phyloP scores from a whole-genome alignment of 2,329 filamentous ascomycete genomes.

The Fusarium musae region DNA sequence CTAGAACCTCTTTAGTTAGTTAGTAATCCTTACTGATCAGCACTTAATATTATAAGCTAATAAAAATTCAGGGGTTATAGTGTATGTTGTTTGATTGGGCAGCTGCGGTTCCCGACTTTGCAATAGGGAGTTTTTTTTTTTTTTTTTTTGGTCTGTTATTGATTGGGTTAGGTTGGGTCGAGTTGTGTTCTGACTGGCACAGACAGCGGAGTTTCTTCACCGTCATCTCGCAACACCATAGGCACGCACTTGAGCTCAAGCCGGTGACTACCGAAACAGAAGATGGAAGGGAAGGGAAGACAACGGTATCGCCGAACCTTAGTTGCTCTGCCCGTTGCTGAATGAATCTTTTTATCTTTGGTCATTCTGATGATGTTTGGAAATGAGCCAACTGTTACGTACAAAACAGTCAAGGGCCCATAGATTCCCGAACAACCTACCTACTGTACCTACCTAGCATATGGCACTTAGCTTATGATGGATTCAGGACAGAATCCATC shows the following conservation, averaged over 20 bases:
- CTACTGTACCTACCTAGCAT: too few relatives aligned
- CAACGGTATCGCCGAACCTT: slow-evolving; percentile 19
- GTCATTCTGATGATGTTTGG: slow-evolving; percentile 12
- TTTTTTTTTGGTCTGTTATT: slow-evolving; percentile 2
- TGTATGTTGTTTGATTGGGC: slow-evolving; percentile 35
- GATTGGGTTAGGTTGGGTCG: background rate
- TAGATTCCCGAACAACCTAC: background rate
- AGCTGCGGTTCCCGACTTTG: background rate
- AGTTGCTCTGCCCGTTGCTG: background rate
- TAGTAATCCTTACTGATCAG: too few relatives aligned
- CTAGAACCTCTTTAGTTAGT: too few relatives aligned
- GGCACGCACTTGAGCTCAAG: background rate
- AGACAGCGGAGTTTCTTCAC: slow-evolving; percentile 28
- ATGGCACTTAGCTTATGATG: background rate
- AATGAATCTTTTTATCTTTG: background rate
- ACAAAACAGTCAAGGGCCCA: slow-evolving; percentile 17
- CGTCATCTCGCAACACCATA: background rate
- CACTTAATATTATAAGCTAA: too few relatives aligned
- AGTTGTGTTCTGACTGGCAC: slow-evolving; percentile 13
- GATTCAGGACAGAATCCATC: background rate
- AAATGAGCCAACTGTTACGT: slow-evolving; percentile 39
- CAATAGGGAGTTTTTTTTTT: slow-evolving; percentile 3
- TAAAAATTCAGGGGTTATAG: too few relatives aligned
- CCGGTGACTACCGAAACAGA: slow-evolving; percentile 3
- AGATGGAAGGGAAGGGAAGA: background rate